Evolutionary conservation across 495 filamentous ascomycete species (phyloP), one percentile per base, ranked within the genome.

Genomic region (Daldinia vernicosa): DNA sequence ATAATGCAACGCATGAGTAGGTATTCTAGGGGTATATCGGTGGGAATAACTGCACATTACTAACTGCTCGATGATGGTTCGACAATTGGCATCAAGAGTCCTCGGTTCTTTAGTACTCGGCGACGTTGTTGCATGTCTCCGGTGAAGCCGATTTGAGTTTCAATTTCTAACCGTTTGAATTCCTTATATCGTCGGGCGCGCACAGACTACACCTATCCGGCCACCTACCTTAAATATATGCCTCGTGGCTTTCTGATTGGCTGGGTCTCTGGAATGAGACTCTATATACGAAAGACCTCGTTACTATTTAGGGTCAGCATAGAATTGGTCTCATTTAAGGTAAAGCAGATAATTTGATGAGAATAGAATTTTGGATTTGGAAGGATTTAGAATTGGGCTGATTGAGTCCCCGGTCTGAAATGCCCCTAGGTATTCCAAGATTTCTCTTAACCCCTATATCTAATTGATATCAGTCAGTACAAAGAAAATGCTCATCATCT

Each of bases 181-280:
- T 24, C 43, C 43, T 47, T 47, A 47, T 47, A 47, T 47, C 43
- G 43, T 47, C 43, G 43, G 43, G 43, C 43, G 43, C 43, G 43
- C 43, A 47, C 8, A 47, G 40, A 45, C 40, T 47, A 22, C 7
- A 22, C 43, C 43, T 17, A 47, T 47, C 17, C 43, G 43, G 7
- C 43, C 5, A 12, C 17, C 19, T 47, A 47, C 19, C n/a, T n/a
- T n/a, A n/a, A n/a, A 47, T 19, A 22, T 14, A 22, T 19, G 40
- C 40, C 40, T 45, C 17, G 17, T 17, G 17, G 9, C 8, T 8
- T 24, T 47, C 19, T 47, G 11, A 47, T 47, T 22, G 43, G 43
- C 43, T 7, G 1, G 17, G 9, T 24, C 43, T 12, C 43, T 19
- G 14, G n/a, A 24, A 24, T 47, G 17, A 22, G 22, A 22, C 17